Base-by-base conservation (phyloP, 176 grass and related monocot species). In the Raddia distichophylla region DNA sequence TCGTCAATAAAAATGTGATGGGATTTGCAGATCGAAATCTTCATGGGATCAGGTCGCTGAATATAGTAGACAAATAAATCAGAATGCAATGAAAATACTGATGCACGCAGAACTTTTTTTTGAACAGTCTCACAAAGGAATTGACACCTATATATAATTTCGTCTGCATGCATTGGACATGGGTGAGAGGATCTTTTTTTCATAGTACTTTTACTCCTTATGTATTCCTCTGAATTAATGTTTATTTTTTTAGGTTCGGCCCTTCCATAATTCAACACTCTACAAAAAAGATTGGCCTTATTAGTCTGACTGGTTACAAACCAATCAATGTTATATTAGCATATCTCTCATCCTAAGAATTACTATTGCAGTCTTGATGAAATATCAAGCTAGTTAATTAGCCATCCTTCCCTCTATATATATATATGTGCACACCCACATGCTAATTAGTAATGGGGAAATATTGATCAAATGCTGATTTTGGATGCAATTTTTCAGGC, bases 401-500 rank as follows among this genome's bases (percentile, higher is more conserved):
- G 37, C 37, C 37, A 40, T 5, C 37, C 27, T 27, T 27, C 27
- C 27, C 27, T 27, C 27, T 27, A 27, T 27, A 27, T 27, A 27
- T 27, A 0, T 27, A 27, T 27, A 27, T 27, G 27, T 20, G 20
- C 22, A 35, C 47, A 35, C 47, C 22, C 61, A 0, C 4, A 3
- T 37, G 4, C 55, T 27, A 27, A 27, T 45, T 11, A 19, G 10
- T 37, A n/a, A n/a, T n/a, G n/a, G n/a, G n/a, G n/a, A n/a, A n/a
- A n/a, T 69, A 75, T 75, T 69, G 64, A 52, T 45, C 4, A 6
- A 47, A 47, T 51, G 13, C 11, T 70, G 49, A 6, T 27, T 27
- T 27, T 55, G 40, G 7, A 54, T 49, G 5, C 40, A 52, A 55
- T 2, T 76, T 83, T 62, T 69, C 73, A 97, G 91, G 77, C 91